Percentiles rank a stretch among this genome's conserved stretches.
These are phyloP conservation scores for Colletotrichum tropicale DNA, from an alignment of 2,329 filamentous ascomycete genomes.

Conservation along the genomic window DNA sequence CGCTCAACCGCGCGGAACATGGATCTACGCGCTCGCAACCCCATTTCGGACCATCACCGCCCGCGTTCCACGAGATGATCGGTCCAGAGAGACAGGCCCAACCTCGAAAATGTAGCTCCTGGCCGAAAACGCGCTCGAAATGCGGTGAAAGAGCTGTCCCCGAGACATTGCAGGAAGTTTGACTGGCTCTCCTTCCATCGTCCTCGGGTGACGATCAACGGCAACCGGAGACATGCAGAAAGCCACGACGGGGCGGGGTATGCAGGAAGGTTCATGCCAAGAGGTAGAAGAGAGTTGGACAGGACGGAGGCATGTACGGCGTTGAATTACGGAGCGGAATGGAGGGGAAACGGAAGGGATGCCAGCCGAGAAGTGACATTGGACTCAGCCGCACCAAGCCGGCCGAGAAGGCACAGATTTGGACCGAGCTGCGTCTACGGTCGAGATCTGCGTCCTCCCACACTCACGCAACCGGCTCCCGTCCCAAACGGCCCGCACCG, in stretches of 20 bases:
- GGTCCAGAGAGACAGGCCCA: not conserved
- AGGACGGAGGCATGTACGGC: not conserved
- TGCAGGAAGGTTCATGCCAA: not conserved
- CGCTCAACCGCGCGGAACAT: not conserved
- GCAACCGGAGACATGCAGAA: not conserved
- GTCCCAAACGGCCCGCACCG: slow-evolving; percentile 2
- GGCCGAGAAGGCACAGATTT: not conserved
- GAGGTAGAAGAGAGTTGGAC: not conserved
- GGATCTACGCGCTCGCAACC: not conserved
- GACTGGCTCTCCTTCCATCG: not conserved
- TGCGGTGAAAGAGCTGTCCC: not conserved
- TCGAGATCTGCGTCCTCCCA: not conserved
- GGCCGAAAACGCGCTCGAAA: not conserved
- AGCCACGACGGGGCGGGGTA: not conserved
- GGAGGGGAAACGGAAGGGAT: not conserved
- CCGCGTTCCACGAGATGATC: not conserved
- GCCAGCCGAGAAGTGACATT: not conserved
- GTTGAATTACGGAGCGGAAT: not conserved
- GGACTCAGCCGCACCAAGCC: not conserved
- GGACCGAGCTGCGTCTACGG: not conserved
- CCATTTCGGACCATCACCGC: not conserved
- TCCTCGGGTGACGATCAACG: not conserved
- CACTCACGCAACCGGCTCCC: not conserved
- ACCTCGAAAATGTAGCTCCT: not conserved
- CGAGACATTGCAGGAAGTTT: not conserved